Base-by-base conservation (phyloP, 441 rosid species). In the Croton setiger region DNA sequence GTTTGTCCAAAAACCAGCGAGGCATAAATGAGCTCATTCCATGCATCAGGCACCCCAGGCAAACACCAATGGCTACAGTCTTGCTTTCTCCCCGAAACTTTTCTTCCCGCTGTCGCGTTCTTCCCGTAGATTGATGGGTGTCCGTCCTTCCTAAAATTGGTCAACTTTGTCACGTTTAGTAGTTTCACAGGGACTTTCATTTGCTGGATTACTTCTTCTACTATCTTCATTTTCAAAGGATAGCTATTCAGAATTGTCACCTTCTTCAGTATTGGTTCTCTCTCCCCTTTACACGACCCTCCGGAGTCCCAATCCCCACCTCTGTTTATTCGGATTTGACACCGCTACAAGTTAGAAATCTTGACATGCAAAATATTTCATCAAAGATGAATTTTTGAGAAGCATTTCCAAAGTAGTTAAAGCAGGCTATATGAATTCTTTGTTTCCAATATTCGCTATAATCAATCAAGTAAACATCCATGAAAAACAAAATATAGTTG, bases 31-130 rank as follows among this genome's bases (percentile, higher is more conserved):
- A 94, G 90, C 81, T 94, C 93, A 78, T 94, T 94, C 96, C 97
- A 91, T 31, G 88, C 84, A 75, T 94, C 98, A 2, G 97, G 98
- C 43, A 94, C 89, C 45, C 98, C 97, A 0, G 96, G 98, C 67
- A 94, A 82, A 77, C 97, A 94, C 98, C 98, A 94, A 68, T 94
- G 98, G 79, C 98, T 94, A 79, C 98, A 94, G 75, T 94, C 97
- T 70, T 94, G 95, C 62, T 81, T 79, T 66, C 85, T 82, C 6
- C 66, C 66, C 1, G 88, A 77, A 33, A 78, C 76, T 71, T 71
- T 83, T 68, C 70, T 78, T 36, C 84, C 84, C 4, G 74, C 76
- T 0, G 62, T 73, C 12, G 55, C 43, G 61, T 66, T 85, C 86
- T 87, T 92, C 41, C 98, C 91, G 43, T 79, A 94, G 67, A 88